A percentile compares a stretch with the other conserved stretches of the same genome.
These are phyloP conservation scores for Sclerotinia subarctica DNA, from an alignment of 2,329 filamentous ascomycete species.

Conservation along the genomic window DNA sequence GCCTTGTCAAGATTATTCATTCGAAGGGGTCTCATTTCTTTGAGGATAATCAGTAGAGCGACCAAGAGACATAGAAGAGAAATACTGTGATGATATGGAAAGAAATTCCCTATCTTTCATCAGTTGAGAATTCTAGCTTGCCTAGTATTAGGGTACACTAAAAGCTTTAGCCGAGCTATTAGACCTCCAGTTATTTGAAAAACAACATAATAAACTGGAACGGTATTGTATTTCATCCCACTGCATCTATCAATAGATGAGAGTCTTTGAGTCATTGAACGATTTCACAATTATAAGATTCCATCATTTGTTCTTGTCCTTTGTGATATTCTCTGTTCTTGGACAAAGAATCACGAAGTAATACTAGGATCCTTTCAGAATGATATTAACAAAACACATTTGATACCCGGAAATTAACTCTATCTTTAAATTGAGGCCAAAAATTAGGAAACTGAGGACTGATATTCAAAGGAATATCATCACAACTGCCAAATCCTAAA, in stretches of 20 bases:
- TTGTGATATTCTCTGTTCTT: no score
- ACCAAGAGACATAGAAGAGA: background rate
- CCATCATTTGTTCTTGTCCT: no score
- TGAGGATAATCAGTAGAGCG: background rate
- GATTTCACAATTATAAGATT: no score
- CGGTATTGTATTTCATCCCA: background rate
- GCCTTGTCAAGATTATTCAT: no score
- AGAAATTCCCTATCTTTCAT: no score
- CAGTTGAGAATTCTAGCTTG: background rate
- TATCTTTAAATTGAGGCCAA: background rate
- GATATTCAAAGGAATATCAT: background rate
- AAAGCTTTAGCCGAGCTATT: no score
- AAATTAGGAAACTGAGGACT: rapidly evolving
- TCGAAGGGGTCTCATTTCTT: no score
- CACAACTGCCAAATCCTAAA: background rate
- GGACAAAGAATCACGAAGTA: background rate
- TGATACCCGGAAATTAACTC: background rate
- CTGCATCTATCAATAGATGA: no score
- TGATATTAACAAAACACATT: background rate
- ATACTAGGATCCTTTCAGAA: background rate
- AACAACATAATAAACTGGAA: no score
- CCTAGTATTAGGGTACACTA: background rate
- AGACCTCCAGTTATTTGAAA: no score
- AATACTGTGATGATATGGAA: background rate
- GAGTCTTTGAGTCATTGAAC: no score